phyloP scores from a whole-genome alignment of 768 basidiomycete genomes.

The Tephrocybe rancida region DNA sequence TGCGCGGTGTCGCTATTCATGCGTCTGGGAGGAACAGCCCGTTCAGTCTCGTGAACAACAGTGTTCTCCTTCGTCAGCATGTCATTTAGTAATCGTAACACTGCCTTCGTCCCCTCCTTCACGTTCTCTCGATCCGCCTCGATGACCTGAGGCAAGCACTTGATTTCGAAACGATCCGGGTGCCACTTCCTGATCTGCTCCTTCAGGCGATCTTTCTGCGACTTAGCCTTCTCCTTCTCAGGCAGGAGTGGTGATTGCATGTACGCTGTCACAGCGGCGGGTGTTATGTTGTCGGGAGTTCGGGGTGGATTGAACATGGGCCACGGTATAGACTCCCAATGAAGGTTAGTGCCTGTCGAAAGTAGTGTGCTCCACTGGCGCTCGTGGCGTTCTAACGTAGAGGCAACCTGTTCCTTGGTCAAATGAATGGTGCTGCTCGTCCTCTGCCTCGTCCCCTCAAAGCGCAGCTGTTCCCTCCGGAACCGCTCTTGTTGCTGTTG shows the following conservation, averaged over 20 bases:
- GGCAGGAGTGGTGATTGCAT: conserved; percentile 60
- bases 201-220: conserved; percentile 70
- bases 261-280: conserved; percentile 57
- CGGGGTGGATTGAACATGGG: conserved; percentile 62
- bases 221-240: conserved; percentile 49
- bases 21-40: no score
- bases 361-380: conserved; percentile 57
- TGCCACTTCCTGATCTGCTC: conserved; percentile 80
- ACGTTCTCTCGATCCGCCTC: conserved; percentile 68
- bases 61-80: conserved; percentile 48
- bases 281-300: conserved; percentile 62
- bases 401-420: conserved; percentile 57
- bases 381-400: conserved; percentile 63
- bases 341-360: conserved; percentile 37
- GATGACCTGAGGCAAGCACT: conserved; percentile 62
- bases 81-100: conserved; percentile 72
- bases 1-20: no score
- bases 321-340: conserved; percentile 77
- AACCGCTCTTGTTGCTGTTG: conserved; percentile 71
- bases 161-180: conserved; percentile 80
- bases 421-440: conserved; percentile 51
- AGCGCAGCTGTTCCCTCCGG: conserved; percentile 64
- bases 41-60: no score
- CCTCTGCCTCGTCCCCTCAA: conserved; percentile 55
- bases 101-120: conserved; percentile 70